Percentiles rank a stretch among this genome's conserved stretches.
Evolutionary conservation across 1,284 basidiomycete species (phyloP).

Genomic region (Irpex lacteus): DNA sequence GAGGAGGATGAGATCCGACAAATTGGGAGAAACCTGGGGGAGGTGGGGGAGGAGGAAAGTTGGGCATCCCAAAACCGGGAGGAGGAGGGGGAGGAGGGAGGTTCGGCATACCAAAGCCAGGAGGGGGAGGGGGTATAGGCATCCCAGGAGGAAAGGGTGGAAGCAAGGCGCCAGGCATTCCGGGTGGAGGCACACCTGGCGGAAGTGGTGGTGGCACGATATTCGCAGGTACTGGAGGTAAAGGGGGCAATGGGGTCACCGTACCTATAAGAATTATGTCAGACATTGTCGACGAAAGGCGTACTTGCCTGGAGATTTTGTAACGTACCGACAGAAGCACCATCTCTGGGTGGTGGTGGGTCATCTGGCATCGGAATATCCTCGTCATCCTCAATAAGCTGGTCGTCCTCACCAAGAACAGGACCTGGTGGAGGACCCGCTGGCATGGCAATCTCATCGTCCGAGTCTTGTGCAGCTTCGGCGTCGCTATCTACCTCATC

Average conservation of each 20-base stretch:
- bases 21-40: constrained; percentile 18
- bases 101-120: constrained; percentile 23
- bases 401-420: constrained; percentile 35
- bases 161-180: neutral
- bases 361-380: constrained; percentile 88
- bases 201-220: constrained; percentile 27
- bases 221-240: constrained; percentile 17
- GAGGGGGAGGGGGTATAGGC: constrained; percentile 25
- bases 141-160: neutral
- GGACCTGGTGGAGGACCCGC: constrained; percentile 67
- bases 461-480: constrained; percentile 34
- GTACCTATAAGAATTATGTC: neutral
- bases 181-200: constrained; percentile 27
- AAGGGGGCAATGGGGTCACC: constrained; percentile 16
- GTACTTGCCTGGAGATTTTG: constrained; percentile 13
- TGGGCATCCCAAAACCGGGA: constrained; percentile 20
- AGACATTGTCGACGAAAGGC: neutral
- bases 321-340: neutral
- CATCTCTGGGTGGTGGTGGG: constrained; percentile 52
- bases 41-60: constrained; percentile 19
- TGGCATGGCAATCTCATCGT: constrained; percentile 69
- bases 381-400: constrained; percentile 54
- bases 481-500: constrained; percentile 63
- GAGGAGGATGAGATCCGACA: neutral
- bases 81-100: constrained; percentile 13